These are phyloP conservation scores for Naegleria fowleri DNA, from an alignment of 208 protist species.

Conservation along the genomic window DNA sequence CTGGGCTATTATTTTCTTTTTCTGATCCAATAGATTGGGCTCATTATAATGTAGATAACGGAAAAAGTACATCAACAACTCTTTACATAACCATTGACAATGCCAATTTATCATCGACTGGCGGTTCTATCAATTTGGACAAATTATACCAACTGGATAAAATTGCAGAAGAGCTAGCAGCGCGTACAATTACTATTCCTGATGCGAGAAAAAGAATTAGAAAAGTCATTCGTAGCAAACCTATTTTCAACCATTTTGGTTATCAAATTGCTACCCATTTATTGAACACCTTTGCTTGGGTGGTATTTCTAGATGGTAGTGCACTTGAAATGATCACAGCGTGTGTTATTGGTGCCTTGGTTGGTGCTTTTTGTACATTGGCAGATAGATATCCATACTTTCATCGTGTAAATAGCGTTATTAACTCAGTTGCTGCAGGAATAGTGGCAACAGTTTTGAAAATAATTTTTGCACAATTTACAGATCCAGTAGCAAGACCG, in stretches of 20 bases:
- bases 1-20: neutral
- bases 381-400: neutral
- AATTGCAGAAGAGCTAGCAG: neutral
- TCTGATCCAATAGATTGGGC: neutral
- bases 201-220: neutral
- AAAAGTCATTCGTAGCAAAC: neutral
- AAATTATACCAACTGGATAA: neutral
- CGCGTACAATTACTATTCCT: neutral
- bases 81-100: neutral
- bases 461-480: neutral
- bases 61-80: neutral
- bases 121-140: neutral
- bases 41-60: neutral
- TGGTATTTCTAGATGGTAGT: neutral
- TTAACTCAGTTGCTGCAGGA: neutral
- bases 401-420: neutral
- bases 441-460: neutral
- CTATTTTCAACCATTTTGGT: neutral
- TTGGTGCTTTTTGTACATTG: neutral
- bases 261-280: neutral
- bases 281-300: neutral
- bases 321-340: neutral
- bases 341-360: neutral
- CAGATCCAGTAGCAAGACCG: neutral
- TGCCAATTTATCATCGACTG: neutral